Evolutionary conservation across 2,329 filamentous ascomycete species (phyloP).

Genomic region (Ophiocordyceps australis): DNA sequence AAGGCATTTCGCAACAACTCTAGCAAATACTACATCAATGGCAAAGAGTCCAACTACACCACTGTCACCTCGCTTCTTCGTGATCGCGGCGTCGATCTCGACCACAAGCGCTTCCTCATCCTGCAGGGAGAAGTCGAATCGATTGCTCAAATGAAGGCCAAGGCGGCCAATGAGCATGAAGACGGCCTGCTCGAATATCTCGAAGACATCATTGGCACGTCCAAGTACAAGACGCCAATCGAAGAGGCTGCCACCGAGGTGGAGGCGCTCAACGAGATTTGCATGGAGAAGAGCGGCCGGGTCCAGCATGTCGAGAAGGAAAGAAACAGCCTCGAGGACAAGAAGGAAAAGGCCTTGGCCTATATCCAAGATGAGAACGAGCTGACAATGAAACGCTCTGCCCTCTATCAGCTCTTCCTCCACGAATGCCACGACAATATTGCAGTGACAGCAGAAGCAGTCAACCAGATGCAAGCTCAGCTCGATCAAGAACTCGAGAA

Average conservation of each 20-base stretch:
- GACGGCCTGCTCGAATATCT: slow-evolving; percentile 92
- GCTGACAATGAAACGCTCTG: slow-evolving; percentile 71
- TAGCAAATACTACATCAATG: slow-evolving; percentile 96
- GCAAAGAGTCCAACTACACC: slow-evolving; percentile 78
- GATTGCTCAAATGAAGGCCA: slow-evolving; percentile 98
- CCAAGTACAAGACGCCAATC: slow-evolving; percentile 93
- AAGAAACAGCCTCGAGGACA: slow-evolving; percentile 80
- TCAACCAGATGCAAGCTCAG: slow-evolving; percentile 75
- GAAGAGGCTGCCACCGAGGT: slow-evolving; percentile 85
- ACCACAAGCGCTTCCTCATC: slow-evolving; percentile 96
- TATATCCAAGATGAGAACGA: slow-evolving; percentile 91
- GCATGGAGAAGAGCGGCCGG: slow-evolving; percentile 82
- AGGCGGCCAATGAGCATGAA: slow-evolving; percentile 86
- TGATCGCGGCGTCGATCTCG: slow-evolving; percentile 80
- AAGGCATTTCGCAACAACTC: slow-evolving; percentile 95
- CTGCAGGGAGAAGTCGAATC: slow-evolving; percentile 96
- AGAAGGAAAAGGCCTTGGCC: slow-evolving; percentile 85
- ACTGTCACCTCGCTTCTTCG: slow-evolving; percentile 74
- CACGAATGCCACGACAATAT: slow-evolving; percentile 81
- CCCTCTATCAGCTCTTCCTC: slow-evolving; percentile 83
- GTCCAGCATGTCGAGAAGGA: slow-evolving; percentile 98
- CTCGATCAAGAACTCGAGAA: slow-evolving; percentile 80
- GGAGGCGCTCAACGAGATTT: slow-evolving; percentile 84
- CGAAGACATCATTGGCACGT: slow-evolving; percentile 96
- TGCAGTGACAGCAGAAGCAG: slow-evolving; percentile 73